Evolutionary conservation across 306 rosid species (phyloP), one percentile per base, ranked within the genome.

Genomic region (Dalbergia cultrata): DNA sequence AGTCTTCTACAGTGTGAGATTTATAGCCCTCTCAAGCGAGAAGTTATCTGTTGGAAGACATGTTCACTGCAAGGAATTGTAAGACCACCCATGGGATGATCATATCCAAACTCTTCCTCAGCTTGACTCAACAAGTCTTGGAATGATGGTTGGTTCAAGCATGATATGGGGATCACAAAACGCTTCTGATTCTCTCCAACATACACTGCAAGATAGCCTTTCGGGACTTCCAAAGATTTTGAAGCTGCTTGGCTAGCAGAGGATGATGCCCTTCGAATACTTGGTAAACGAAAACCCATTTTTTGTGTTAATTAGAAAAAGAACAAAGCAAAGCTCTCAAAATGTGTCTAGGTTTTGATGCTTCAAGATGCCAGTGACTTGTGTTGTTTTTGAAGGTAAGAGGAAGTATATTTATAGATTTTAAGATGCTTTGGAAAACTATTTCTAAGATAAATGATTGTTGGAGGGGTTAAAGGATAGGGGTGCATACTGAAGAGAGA

Each of bases 191-290:
- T 41, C 67, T 87, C 85, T 74, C 90, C 90, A 43, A 77, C 92
- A 64, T 89, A 90, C 4, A 85, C 88, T 8, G 86, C 83, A 41
- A 88, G 76, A 26, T 67, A 81, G 9, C 92, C 92, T 76, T 85
- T 90, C 68, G 88, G 87, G 14, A 82, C 66, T 19, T 78, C 83
- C 10, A 31, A 43, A 0, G 10, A 10, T 63, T 44, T 80, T 65
- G 83, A 59, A 79, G 64, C 5, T 50, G 56, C 57, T 52, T 75
- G 22, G 70, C 56, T 76, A 53, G 71, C 54, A 35, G 74, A 13
- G 18, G 52, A 37, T 22, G 83, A 62, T 13, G 80, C 53, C 60
- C 33, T 73, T 73, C 68, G 31, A 12, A 86, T 49, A 76, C 39
- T 14, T 1, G 79, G 81, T 75, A 86, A 76, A 81, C 69, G 79